Percentiles rank a stretch among this genome's conserved stretches.
Conservation (phyloP, 768 basidiomycete species). For the Melanogaster broomeanus region DNA sequence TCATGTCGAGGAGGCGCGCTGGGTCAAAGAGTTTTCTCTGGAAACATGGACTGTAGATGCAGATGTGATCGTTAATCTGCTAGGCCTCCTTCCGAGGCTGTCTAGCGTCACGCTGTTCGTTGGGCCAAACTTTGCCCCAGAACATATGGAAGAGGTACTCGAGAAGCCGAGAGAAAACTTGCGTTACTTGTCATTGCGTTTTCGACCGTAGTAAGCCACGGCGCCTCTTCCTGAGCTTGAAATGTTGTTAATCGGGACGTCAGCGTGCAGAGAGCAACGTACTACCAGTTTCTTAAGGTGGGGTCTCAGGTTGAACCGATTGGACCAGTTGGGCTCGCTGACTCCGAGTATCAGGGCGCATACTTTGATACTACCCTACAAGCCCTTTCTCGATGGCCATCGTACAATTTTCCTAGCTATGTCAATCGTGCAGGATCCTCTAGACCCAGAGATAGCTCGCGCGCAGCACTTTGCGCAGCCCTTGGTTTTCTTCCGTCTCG, state of each 20-base stretch:
- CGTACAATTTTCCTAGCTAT: slow-evolving; percentile 41
- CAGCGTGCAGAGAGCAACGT: slow-evolving; percentile 72
- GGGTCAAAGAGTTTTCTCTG: slow-evolving; percentile 52
- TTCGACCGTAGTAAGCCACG: slow-evolving; percentile 76
- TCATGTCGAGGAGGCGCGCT: slow-evolving; percentile 30
- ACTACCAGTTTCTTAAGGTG: slow-evolving; percentile 81
- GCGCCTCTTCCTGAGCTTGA: neutral
- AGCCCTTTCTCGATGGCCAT: slow-evolving; percentile 66
- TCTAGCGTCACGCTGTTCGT: slow-evolving; percentile 59
- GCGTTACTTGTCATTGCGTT: slow-evolving; percentile 61
- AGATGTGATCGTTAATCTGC: slow-evolving; percentile 70
- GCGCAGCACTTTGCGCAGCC: slow-evolving; percentile 72
- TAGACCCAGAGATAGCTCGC: slow-evolving; percentile 41
- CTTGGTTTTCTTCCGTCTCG: slow-evolving; percentile 79
- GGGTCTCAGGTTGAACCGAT: neutral
- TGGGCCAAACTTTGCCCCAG: slow-evolving; percentile 77
- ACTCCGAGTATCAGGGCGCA: slow-evolving; percentile 51
- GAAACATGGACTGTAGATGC: slow-evolving; percentile 75
- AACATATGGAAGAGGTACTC: slow-evolving; percentile 76
- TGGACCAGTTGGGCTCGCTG: neutral
- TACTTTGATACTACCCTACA: slow-evolving; percentile 79
- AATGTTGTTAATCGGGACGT: slow-evolving; percentile 1
- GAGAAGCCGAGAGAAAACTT: slow-evolving; percentile 48
- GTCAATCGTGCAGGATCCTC: slow-evolving; percentile 70
- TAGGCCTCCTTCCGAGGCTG: slow-evolving; percentile 56